Base-by-base conservation (phyloP, 2,329 filamentous ascomycete genomes). In the Chalaropsis thielavioides region DNA sequence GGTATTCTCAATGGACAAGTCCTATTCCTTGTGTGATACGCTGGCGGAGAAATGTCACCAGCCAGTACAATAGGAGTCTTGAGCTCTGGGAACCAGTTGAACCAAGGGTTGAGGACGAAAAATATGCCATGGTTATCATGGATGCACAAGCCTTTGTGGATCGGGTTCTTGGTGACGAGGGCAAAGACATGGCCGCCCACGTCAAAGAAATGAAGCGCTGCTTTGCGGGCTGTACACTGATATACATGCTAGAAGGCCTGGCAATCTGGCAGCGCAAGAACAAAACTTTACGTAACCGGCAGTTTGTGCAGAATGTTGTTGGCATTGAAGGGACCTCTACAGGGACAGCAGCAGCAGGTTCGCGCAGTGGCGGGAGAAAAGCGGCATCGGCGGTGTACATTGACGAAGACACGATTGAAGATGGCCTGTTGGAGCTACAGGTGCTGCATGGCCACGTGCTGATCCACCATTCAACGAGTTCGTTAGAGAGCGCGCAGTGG, bases 231-330 rank as follows among this genome's bases (percentile, higher is more conserved):
- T 77, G 80, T 68, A 80, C 79, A 49, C 72, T 85, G 13, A 81
- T 92, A 49, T 90, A 90, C 70, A 74, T 92, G 0, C 81, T 94
- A 22, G 86, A 92, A 70, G 88, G 88, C 0, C 75, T 92, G 0
- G 76, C 72, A 0, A 70, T 78, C 0, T 89, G 86, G 83, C 82
- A 85, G 75, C 81, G 83, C 66, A 89, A 87, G 72, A 90, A 88
- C 69, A 79, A 80, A 59, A 87, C 81, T 68, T 75, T 82, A 1
- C 81, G 84, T 43, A 90, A 92, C 70, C 78, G 85, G 61, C 81
- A 85, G 61, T 92, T 87, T 71, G 77, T 81, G 63, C 83, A 83
- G 0, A 82, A 82, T 41, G 87, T 90, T 0, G 79, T 85, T 10
- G 74, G 76, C 24, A 73, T 74, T 10, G 41, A 41, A 24, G 22